Conservation (phyloP, 225 moss, liverwort and hornwort species). For the Lunularia cruciata region DNA sequence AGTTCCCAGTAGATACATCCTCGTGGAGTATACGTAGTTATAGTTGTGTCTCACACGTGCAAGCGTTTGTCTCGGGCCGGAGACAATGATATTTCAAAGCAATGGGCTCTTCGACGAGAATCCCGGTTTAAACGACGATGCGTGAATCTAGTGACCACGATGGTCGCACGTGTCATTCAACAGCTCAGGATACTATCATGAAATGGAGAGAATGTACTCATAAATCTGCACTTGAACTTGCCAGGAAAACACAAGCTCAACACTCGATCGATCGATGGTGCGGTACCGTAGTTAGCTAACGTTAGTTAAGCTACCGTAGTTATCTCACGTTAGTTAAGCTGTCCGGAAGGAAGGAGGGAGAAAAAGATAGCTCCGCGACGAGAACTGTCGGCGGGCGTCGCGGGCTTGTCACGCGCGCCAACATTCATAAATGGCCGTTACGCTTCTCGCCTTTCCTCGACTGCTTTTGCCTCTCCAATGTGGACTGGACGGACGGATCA, state of each 20-base stretch:
- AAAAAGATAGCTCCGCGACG: neutral
- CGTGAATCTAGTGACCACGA: constrained; percentile 13
- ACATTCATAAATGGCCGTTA: neutral
- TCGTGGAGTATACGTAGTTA: no score
- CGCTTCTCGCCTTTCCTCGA: neutral
- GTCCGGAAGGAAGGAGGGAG: neutral
- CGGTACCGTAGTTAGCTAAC: neutral
- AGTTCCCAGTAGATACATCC: no score
- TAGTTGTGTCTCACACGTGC: no score
- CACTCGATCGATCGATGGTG: neutral
- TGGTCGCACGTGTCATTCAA: neutral
- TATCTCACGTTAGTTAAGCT: neutral
- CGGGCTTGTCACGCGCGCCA: constrained; percentile 1
- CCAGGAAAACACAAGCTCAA: neutral
- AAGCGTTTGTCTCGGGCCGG: no score
- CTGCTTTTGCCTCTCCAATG: no score
- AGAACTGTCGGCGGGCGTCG: constrained; percentile 6
- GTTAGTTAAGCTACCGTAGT: neutral
- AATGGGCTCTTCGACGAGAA: neutral
- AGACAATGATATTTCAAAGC: constrained; percentile 1
- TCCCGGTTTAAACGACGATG: constrained; percentile 1
- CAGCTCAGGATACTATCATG: constrained; percentile 11
- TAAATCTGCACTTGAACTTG: neutral
- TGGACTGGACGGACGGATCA: no score
- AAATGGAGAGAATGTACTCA: constrained; percentile 14